Percentiles rank a stretch among this genome's conserved stretches.
Evolutionary conservation across 116 monocot species (phyloP).

Genomic region (Iris pallida): DNA sequence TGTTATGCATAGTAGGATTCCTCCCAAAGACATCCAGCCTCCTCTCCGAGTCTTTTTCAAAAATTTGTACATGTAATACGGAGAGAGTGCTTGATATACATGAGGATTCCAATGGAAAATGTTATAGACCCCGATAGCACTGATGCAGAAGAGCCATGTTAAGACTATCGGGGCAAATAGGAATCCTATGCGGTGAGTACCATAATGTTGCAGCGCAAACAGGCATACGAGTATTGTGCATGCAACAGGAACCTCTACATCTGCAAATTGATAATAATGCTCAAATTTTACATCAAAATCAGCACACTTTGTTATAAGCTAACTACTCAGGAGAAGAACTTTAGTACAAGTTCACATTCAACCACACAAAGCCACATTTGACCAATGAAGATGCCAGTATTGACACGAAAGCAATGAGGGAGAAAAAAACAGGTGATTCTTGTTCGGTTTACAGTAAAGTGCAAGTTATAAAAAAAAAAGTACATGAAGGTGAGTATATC

Average conservation of each 20-base stretch:
- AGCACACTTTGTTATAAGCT: neutral
- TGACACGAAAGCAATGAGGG: too few species aligned
- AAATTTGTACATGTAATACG: slow-evolving; percentile 14
- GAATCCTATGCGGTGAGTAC: slow-evolving; percentile 11
- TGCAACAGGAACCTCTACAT: slow-evolving; percentile 14
- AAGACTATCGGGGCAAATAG: slow-evolving; percentile 14
- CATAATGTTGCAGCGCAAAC: slow-evolving; percentile 11
- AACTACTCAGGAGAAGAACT: too few species aligned
- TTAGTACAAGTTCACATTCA: too few species aligned
- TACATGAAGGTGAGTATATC: too few species aligned
- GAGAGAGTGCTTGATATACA: slow-evolving; percentile 15
- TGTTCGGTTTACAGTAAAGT: too few species aligned
- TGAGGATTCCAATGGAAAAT: slow-evolving; percentile 13
- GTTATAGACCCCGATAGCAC: slow-evolving; percentile 12
- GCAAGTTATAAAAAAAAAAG: too few species aligned
- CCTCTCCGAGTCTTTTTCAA: slow-evolving; percentile 8
- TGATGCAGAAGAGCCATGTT: slow-evolving; percentile 10
- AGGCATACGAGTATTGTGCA: slow-evolving; percentile 7
- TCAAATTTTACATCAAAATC: neutral
- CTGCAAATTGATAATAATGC: slow-evolving; percentile 6
- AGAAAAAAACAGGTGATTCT: too few species aligned
- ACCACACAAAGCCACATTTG: too few species aligned
- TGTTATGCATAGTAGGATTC: slow-evolving; percentile 16
- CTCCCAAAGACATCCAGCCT: slow-evolving; percentile 16
- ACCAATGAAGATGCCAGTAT: too few species aligned